phyloP scores from a whole-genome alignment of 2,329 filamentous ascomycete species.

The Cercospora nicotianae region DNA sequence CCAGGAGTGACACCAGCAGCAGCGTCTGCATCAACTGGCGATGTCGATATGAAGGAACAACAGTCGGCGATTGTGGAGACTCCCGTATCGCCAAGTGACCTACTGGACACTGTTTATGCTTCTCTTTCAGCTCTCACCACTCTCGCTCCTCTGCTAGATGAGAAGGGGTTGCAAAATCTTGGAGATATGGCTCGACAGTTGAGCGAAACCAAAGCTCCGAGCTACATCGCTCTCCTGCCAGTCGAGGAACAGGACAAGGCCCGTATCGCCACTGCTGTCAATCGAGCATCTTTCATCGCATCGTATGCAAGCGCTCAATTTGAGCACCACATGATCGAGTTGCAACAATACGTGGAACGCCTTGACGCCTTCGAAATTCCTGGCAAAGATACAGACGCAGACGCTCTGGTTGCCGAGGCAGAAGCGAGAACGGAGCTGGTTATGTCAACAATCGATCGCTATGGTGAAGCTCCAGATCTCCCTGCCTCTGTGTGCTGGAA shows the following conservation, averaged over 20 bases:
- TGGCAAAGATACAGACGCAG: slow-evolving; percentile 54
- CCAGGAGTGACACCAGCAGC: slow-evolving; percentile 11
- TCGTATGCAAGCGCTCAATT: slow-evolving; percentile 60
- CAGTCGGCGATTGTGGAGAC: slow-evolving; percentile 68
- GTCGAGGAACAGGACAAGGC: slow-evolving; percentile 32
- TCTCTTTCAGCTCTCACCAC: slow-evolving; percentile 54
- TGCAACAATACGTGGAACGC: slow-evolving; percentile 54
- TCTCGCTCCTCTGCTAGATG: slow-evolving; percentile 52
- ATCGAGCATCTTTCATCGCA: slow-evolving; percentile 57
- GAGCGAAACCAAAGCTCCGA: slow-evolving; percentile 54
- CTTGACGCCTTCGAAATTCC: slow-evolving; percentile 39
- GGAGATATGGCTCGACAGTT: slow-evolving; percentile 61
- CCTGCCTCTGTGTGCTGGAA: slow-evolving; percentile 50
- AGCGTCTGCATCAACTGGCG: slow-evolving; percentile 18
- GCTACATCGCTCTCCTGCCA: slow-evolving; percentile 48
- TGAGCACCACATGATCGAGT: slow-evolving; percentile 51
- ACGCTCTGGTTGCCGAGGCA: slow-evolving; percentile 48
- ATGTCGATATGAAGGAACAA: slow-evolving; percentile 47
- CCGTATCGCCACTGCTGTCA: slow-evolving; percentile 50
- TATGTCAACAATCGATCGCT: slow-evolving; percentile 33
- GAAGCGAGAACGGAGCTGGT: slow-evolving; percentile 34
- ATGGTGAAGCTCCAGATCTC: slow-evolving; percentile 23
- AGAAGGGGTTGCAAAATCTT: slow-evolving; percentile 51
- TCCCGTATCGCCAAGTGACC: slow-evolving; percentile 62
- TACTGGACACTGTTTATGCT: slow-evolving; percentile 68